These are phyloP conservation scores for Trichophyton benhamiae DNA, from an alignment of 2,329 filamentous ascomycete genomes.

Conservation along the genomic window DNA sequence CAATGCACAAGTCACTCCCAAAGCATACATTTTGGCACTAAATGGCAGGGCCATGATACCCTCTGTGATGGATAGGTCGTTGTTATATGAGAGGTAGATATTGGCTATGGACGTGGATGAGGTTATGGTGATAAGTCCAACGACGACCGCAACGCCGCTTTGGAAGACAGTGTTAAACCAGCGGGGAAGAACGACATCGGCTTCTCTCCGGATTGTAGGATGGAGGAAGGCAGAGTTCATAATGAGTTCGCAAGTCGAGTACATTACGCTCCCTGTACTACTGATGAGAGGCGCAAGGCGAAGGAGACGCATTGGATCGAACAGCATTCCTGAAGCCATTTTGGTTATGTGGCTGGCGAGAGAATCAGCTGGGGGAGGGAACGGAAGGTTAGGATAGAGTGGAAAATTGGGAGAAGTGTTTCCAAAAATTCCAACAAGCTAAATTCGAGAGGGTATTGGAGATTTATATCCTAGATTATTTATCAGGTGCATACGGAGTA, in stretches of 20 bases:
- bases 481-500: background rate
- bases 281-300: constrained; percentile 37
- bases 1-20: constrained; percentile 10
- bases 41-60: constrained; percentile 36
- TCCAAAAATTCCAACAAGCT: too few species aligned
- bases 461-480: background rate
- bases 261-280: constrained; percentile 38
- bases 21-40: constrained; percentile 11
- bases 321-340: constrained; percentile 11
- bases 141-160: constrained; percentile 19
- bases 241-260: constrained; percentile 30
- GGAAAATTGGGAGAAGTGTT: too few species aligned
- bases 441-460: background rate
- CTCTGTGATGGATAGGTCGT: constrained; percentile 53
- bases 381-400: too few species aligned
- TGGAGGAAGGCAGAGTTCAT: constrained; percentile 16
- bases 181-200: constrained; percentile 27
- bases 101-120: constrained; percentile 10
- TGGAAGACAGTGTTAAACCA: constrained; percentile 36
- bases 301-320: constrained; percentile 19
- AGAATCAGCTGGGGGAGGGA: background rate
- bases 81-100: constrained; percentile 46
- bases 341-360: background rate
- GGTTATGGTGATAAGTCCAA: constrained; percentile 10
- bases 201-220: constrained; percentile 11